Evolutionary conservation across 345 rosid species (phyloP).

Genomic region (Luvunga scandens): DNA sequence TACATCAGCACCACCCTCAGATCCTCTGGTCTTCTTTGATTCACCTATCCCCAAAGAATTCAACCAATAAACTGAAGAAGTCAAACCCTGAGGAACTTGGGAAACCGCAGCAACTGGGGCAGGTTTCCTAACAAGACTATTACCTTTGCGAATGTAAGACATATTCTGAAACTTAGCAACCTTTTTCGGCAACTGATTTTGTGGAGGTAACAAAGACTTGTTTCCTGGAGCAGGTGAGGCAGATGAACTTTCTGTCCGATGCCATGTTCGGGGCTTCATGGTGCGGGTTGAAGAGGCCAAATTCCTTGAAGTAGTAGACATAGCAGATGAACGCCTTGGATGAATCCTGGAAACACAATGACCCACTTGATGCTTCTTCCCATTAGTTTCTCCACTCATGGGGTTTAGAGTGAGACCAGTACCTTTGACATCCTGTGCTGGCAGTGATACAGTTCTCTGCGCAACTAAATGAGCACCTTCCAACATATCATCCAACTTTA

Average conservation of each 20-base stretch:
- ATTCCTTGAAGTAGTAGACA: conserved; percentile 42
- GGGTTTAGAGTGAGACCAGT: conserved; percentile 24
- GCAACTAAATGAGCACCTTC: conserved; percentile 27
- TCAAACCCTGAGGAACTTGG: conserved; percentile 33
- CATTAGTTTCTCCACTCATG: conserved; percentile 32
- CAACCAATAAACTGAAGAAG: conserved; percentile 42
- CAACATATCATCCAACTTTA: conserved; percentile 21
- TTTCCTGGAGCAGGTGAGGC: conserved; percentile 31
- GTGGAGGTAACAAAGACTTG: conserved; percentile 42
- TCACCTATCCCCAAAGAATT: conserved; percentile 38
- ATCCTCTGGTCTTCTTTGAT: conserved; percentile 41
- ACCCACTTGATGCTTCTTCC: conserved; percentile 38
- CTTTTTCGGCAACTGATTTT: conserved; percentile 35
- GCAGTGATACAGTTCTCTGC: conserved; percentile 27
- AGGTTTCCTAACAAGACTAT: conserved; percentile 85
- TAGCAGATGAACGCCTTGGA: conserved; percentile 40
- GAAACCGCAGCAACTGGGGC: conserved; percentile 36
- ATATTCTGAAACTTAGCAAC: conserved; percentile 31
- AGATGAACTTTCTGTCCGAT: conserved; percentile 42
- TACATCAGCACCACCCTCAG: conserved; percentile 34
- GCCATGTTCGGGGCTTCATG: conserved; percentile 76
- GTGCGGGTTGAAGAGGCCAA: conserved; percentile 39
- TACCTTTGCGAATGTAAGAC: conserved; percentile 86
- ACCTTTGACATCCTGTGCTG: conserved; percentile 30
- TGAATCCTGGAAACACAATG: conserved; percentile 38